Base-by-base conservation (phyloP, 768 basidiomycete species). In the Rhodosporidiobolus sp. region DNA sequence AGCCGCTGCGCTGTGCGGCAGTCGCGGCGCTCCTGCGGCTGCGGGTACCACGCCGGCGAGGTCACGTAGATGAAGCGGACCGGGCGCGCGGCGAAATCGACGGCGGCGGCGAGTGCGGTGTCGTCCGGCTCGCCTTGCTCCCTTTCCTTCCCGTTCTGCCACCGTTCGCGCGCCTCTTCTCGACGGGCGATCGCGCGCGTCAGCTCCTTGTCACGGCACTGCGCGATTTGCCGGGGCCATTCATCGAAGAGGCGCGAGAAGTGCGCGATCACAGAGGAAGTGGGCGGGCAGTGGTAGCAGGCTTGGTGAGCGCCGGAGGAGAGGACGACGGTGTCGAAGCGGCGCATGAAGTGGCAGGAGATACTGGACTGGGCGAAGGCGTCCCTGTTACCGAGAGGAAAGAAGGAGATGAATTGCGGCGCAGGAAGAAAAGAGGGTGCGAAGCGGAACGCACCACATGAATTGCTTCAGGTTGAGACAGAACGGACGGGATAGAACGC, bases 221-320 rank as follows among this genome's bases (percentile, higher is more conserved):
- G 34, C 20, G 22, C 8, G 20, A 35, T 11, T 22, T 26, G 3
- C 1, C 3, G 9, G 1, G 68, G 61, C 68, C 68, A 69, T 1
- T 45, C 28, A 14, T 22, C 20, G 49, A 69, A 69, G 68, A 69
- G 28, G 6, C 43, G 54, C 1, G 14, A 4, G 46, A 63, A 35
- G 48, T 63, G 68, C 4, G 20, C 16, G 53, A 57, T n/a, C 62
- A 58, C 43, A 1, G 54, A 45, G 8, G 61, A n/a, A 16, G 68
- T 69, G 24, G 52, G n/a, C n/a, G 61, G 61, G 56, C 68, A 69
- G 11, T 43, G 46, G 61, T 57, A 69, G 55, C 68, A 69, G 4
- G 61, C 68, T 50, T 69, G 68, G 28, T 69, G 68, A 16, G 68
- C 56, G 16, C 68, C 68, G 43, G 68, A 52, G 12, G 68, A 69